Base-by-base conservation (phyloP, 106 monocot species). In the Apostasia ramifera region DNA sequence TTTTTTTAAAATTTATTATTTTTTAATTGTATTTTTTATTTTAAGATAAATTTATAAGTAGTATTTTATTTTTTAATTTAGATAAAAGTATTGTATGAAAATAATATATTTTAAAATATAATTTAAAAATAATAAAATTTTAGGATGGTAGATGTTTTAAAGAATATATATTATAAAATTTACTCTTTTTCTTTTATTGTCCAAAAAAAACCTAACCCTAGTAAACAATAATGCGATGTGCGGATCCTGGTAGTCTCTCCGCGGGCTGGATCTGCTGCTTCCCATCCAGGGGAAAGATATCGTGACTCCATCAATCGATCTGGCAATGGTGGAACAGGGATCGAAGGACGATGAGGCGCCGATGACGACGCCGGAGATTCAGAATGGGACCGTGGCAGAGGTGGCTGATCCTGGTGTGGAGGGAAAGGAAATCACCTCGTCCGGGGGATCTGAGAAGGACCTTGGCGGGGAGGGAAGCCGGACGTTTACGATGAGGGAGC, bases 401-500 rank as follows among this genome's bases (percentile, higher is more conserved):
- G 65, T 15, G 8, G 47, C 14, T 41, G 47, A n/a, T 12, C 4
- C n/a, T 4, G 65, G 65, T 15, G 43, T 48, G 46, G 43, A 47
- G 5, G 65, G 37, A 48, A 60, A 40, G 59, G 65, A 65, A 6
- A 65, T 14, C 26, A 49, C 26, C 48, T 37, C 48, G 15, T 48
- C 65, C 2, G 26, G 48, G 1, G 43, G 43, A 37, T 15, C 48
- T 7, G 65, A 48, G n/a, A 7, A 65, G 37, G 10, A 6, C 46
- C 47, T 65, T 5, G 48, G n/a, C 37, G 78, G 52, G 5, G 68
- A 64, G 49, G 85, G 70, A 63, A 79, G 73, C 60, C 80, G 84
- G 38, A 62, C 79, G 14, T 79, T 91, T 63, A 88, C 85, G 13
- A 88, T 91, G 94, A 67, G 94, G 72, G 88, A 94, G 87, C 68